phyloP scores from a whole-genome alignment of 257 asterid genomes.

The Rauvolfia tetraphylla region DNA sequence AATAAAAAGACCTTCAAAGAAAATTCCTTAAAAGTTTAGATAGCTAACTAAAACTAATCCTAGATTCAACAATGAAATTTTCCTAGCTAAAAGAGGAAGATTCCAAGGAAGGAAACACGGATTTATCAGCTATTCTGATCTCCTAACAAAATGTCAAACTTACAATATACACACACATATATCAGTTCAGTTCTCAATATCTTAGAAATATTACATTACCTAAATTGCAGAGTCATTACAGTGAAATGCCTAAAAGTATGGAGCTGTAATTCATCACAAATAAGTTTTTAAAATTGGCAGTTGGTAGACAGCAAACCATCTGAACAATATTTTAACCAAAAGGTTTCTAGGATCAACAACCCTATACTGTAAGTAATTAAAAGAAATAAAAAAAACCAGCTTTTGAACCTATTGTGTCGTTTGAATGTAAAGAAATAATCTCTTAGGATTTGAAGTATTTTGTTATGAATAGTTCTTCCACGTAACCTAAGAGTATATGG shows the following conservation, averaged over 20 bases:
- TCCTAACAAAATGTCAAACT: neutral
- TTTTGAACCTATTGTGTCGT: neutral
- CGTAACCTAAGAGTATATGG: neutral
- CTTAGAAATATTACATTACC: neutral
- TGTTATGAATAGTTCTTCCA: neutral
- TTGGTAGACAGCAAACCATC: neutral
- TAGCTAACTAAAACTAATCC: neutral
- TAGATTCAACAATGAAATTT: neutral
- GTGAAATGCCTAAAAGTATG: neutral
- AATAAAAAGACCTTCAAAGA: no score
- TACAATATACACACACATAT: neutral
- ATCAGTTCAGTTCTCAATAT: neutral
- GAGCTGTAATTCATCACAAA: neutral
- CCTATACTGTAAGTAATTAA: neutral
- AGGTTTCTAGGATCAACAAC: neutral
- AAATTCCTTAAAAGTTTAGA: neutral
- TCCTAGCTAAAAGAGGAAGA: neutral
- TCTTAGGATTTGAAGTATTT: neutral
- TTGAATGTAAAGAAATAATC: neutral
- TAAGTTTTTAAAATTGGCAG: neutral
- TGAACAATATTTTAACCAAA: neutral
- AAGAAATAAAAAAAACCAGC: neutral
- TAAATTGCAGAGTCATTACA: neutral
- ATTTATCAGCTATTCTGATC: neutral
- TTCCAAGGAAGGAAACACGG: neutral